Evolutionary conservation across 2,329 filamentous ascomycete species (phyloP).

Genomic region (Akanthomyces muscarius): DNA sequence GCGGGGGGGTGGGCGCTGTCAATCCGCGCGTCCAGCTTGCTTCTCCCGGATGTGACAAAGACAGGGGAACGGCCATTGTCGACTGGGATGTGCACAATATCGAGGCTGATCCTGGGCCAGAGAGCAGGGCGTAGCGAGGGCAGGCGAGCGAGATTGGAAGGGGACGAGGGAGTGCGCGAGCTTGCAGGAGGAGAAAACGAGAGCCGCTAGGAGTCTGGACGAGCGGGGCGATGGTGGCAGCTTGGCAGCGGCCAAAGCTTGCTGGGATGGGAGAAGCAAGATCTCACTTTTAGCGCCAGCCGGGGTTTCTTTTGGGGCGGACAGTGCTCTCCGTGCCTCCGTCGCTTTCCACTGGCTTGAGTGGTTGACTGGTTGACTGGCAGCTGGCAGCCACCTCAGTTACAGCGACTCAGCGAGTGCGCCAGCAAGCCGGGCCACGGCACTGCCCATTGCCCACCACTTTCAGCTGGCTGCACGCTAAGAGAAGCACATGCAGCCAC

Average conservation of each 20-base stretch:
- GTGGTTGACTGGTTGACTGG: too few relatives aligned
- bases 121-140: slow-evolving; percentile 1
- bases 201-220: neutral
- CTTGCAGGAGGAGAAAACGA: neutral
- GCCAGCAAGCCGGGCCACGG: too few relatives aligned
- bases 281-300: neutral
- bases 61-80: neutral
- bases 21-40: neutral
- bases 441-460: too few relatives aligned
- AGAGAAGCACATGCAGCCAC: neutral
- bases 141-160: neutral
- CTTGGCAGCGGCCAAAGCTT: too few relatives aligned
- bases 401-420: too few relatives aligned
- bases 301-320: neutral
- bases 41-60: neutral
- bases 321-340: neutral
- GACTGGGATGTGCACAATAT: neutral
- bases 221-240: neutral
- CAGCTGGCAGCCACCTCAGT: too few relatives aligned
- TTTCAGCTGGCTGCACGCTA: neutral
- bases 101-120: neutral
- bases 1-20: neutral
- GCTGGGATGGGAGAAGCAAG: slow-evolving; percentile 4
- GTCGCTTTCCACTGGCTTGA: too few relatives aligned
- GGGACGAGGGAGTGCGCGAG: neutral